Evolutionary conservation across 2,329 filamentous ascomycete species (phyloP), one percentile per base, ranked within the genome.

Genomic region (Neophaeococcomyces mojaviensis): DNA sequence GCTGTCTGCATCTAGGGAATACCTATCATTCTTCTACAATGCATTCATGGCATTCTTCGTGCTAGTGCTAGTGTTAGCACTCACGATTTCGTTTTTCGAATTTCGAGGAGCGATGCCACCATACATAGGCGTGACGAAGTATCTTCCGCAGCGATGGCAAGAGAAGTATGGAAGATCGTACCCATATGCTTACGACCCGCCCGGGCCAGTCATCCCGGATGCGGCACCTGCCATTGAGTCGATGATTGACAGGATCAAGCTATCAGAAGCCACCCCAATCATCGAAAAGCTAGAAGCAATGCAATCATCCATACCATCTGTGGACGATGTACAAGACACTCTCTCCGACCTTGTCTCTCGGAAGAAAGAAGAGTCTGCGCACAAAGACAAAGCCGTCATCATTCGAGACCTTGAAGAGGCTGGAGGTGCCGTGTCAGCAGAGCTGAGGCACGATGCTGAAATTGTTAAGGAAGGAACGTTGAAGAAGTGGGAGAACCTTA

Each of bases 401-500:
- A 47, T 60, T 33, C 50, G 55, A n/a, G 52, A 58, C 33, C 32
- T 34, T 32, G 48, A 47, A 10, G 39, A 19, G 6, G 59, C 63
- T 28, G 59, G 70, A 32, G 64, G 63, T 24, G 66, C 65, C 2
- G 67, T 57, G 13, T 72, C 47, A 52, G 72, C 18, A 58, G 67
- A 50, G 56, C 55, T 41, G 53, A 59, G 32, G 59, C 50, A 54
- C n/a, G 55, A 56, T 18, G 50, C 49, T 13, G 49, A 53, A 10
- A 15, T 52, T 16, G 39, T 55, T 13, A 47, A 51, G 16, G 44
- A 52, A 16, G 56, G 52, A 18, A 55, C 51, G n/a, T 15, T 57
- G 12, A 79, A 73, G 63, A 69, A 73, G 45, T 94, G 86, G 86
- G 80, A 88, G 47, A 78, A 88, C 49, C 65, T 94, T 36, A 70